Percentiles rank a stretch among this genome's conserved stretches.
These are phyloP conservation scores for Yamagishiella unicocca DNA, from an alignment of 139 green algal species.

Conservation along the genomic window DNA sequence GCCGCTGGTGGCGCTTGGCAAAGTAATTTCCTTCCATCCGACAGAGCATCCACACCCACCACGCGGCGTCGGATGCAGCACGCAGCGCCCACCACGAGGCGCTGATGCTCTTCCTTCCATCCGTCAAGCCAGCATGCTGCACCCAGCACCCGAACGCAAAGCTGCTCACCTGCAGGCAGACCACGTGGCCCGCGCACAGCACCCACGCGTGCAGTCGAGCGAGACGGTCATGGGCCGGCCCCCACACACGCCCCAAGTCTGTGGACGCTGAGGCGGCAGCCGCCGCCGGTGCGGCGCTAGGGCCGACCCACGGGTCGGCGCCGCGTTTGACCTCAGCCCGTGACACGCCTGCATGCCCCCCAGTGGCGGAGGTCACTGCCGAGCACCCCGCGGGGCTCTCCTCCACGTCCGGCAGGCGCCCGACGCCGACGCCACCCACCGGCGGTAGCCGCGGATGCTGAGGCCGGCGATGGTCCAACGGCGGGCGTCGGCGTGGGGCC, in stretches of 20 bases:
- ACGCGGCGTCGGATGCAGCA: too few species aligned
- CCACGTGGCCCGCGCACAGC: constrained; percentile 19
- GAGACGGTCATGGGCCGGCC: neutral
- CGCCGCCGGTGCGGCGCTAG: neutral
- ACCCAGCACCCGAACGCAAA: too few species aligned
- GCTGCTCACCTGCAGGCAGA: constrained; percentile 30
- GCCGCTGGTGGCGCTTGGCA: too few species aligned
- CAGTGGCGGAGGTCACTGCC: neutral
- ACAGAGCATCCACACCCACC: too few species aligned
- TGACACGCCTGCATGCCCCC: neutral
- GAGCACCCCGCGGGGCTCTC: neutral
- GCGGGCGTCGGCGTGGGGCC: neutral
- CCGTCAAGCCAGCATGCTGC: too few species aligned
- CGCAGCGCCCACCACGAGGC: too few species aligned
- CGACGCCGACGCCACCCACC: neutral
- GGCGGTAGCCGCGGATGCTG: neutral
- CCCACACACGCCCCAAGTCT: neutral
- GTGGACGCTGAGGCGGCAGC: neutral
- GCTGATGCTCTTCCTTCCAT: too few species aligned
- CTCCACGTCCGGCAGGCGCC: neutral
- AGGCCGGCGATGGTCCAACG: neutral
- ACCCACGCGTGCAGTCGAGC: constrained; percentile 14
- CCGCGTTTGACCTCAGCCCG: neutral
- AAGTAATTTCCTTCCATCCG: too few species aligned
- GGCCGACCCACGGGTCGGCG: neutral